A percentile compares a stretch with the other conserved stretches of the same genome.
Evolutionary conservation across 2,329 filamentous ascomycete species (phyloP).

Genomic region (Gyromitra esculenta): DNA sequence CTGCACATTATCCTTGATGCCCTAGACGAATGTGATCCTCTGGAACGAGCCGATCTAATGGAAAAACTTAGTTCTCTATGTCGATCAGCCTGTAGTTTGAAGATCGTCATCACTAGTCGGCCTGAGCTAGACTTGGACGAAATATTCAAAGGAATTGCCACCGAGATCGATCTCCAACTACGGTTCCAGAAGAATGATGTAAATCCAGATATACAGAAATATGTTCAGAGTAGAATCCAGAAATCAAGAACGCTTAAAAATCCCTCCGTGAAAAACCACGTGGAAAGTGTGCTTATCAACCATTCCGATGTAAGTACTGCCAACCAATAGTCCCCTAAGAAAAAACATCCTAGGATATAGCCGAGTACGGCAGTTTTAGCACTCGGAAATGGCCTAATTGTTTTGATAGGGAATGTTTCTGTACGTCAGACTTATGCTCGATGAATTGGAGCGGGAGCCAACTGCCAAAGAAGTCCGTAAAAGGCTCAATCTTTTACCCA

Average conservation of each 20-base stretch:
- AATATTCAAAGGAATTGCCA: background rate
- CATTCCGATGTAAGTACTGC: background rate
- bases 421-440: conserved; percentile 34
- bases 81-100: background rate
- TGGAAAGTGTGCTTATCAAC: background rate
- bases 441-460: conserved; percentile 16
- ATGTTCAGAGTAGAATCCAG: background rate
- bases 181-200: background rate
- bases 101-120: background rate
- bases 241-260: background rate
- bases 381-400: background rate
- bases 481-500: conserved; percentile 4
- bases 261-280: background rate
- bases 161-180: background rate
- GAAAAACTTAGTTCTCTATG: background rate
- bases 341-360: no score
- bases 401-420: conserved; percentile 33
- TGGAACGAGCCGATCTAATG: background rate
- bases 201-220: background rate
- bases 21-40: background rate
- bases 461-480: background rate
- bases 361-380: no score
- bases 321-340: no score
- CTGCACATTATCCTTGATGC: background rate
- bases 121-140: background rate